These are phyloP conservation scores for Bassia scoparia DNA, from an alignment of 148 eudicot genomes.

Conservation along the genomic window DNA sequence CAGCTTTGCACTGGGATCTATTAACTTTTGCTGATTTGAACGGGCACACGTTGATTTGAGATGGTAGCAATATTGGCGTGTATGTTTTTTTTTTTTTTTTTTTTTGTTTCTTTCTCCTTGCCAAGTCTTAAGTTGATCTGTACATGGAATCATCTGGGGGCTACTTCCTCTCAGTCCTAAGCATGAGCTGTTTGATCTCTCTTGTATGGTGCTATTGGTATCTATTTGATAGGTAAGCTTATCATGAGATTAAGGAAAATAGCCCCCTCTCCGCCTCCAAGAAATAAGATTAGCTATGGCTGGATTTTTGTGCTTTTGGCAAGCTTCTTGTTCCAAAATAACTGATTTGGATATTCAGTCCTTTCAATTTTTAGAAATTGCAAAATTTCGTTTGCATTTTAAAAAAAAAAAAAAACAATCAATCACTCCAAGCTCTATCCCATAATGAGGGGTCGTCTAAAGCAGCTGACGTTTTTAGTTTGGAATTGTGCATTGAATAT, in stretches of 20 bases:
- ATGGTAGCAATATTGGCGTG: constrained; percentile 99
- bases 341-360: no score
- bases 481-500: no score
- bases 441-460: no score
- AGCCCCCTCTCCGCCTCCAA: no score
- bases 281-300: not conserved
- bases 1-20: constrained; percentile 96
- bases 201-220: constrained; percentile 69
- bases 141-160: constrained; percentile 91
- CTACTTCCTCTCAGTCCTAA: constrained; percentile 74
- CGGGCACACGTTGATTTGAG: constrained; percentile 98
- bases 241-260: not conserved
- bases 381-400: no score
- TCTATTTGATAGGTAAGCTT: constrained; percentile 74
- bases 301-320: not conserved
- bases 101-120: not conserved
- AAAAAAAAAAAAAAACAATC: no score
- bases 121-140: constrained; percentile 9
- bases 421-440: no score
- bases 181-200: constrained; percentile 87
- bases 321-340: no score
- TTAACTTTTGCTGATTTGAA: constrained; percentile 98
- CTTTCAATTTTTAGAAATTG: no score
- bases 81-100: constrained; percentile 23
- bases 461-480: no score